Evolutionary conservation across 2,329 filamentous ascomycete genomes (phyloP).

Genomic region (Dryadomyces quercivorus): DNA sequence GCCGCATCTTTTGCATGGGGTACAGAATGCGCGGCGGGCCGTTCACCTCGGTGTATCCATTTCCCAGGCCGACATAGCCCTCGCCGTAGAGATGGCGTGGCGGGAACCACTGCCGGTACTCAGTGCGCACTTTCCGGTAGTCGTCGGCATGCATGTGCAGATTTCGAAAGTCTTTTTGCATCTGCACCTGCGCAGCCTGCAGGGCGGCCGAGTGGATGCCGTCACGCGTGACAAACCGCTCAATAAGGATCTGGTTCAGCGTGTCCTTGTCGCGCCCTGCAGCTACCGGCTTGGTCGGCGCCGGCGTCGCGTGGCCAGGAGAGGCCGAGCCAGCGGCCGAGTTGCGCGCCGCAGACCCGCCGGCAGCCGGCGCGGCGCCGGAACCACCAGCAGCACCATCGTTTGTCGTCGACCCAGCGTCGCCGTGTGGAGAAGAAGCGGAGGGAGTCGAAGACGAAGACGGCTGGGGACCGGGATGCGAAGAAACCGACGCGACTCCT

Average conservation of each 20-base stretch:
- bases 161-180: conserved; percentile 29
- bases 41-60: conserved; percentile 65
- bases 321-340: not conserved
- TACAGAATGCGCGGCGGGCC: conserved; percentile 64
- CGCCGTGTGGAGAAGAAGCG: not conserved
- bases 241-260: conserved; percentile 39
- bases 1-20: conserved; percentile 61
- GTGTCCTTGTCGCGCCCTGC: conserved; percentile 35
- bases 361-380: not conserved
- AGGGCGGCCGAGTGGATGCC: conserved; percentile 41
- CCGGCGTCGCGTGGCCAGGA: not conserved
- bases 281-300: conserved; percentile 7
- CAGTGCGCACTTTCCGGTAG: conserved; percentile 48
- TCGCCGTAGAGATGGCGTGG: conserved; percentile 49
- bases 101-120: conserved; percentile 43
- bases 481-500: conserved; percentile 2
- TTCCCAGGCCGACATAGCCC: conserved; percentile 83
- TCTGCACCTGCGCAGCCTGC: conserved; percentile 41
- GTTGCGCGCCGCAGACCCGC: not conserved
- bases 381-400: not conserved
- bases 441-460: not conserved
- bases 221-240: conserved; percentile 42
- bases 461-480: not conserved
- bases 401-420: not conserved
- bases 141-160: conserved; percentile 52